Conservation (phyloP, 2,329 filamentous ascomycete genomes). For the Penicillium expansum region DNA sequence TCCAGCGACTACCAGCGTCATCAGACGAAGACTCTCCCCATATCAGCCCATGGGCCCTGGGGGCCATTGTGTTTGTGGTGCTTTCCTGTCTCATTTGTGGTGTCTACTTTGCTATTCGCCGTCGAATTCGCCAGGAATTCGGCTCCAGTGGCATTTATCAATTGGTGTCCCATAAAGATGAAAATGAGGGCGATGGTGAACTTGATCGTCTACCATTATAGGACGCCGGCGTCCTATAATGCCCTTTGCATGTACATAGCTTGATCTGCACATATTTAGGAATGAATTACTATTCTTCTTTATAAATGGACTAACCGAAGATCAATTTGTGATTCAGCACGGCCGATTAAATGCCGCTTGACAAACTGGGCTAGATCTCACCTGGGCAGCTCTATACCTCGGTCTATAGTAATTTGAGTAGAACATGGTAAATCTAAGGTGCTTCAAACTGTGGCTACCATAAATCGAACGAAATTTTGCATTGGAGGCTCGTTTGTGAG, state of each 20-base stretch:
- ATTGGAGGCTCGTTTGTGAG: no score
- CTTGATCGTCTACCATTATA: conserved; percentile 13
- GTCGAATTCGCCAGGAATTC: background rate
- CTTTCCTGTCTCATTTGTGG: conserved; percentile 13
- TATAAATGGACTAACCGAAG: no score
- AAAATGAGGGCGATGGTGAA: conserved; percentile 7
- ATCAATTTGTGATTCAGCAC: no score
- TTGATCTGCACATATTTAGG: background rate
- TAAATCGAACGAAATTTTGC: no score
- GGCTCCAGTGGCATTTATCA: conserved; percentile 8
- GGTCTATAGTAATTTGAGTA: no score
- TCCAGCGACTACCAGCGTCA: conserved; percentile 6
- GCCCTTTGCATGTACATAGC: conserved; percentile 3
- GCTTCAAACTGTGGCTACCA: no score
- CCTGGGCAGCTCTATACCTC: no score
- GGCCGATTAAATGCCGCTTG: no score
- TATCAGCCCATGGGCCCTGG: conserved; percentile 3
- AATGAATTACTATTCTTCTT: background rate
- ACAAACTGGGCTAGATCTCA: no score
- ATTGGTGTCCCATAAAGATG: conserved; percentile 14
- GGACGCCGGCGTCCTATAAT: conserved; percentile 12
- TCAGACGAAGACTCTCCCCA: background rate
- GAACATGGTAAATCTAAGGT: no score
- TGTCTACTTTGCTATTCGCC: conserved; percentile 11
- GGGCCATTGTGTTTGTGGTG: conserved; percentile 7